Evolutionary conservation across 441 rosid genomes (phyloP), one percentile per base, ranked within the genome.

Genomic region (Bocquillonia castaneifolia): DNA sequence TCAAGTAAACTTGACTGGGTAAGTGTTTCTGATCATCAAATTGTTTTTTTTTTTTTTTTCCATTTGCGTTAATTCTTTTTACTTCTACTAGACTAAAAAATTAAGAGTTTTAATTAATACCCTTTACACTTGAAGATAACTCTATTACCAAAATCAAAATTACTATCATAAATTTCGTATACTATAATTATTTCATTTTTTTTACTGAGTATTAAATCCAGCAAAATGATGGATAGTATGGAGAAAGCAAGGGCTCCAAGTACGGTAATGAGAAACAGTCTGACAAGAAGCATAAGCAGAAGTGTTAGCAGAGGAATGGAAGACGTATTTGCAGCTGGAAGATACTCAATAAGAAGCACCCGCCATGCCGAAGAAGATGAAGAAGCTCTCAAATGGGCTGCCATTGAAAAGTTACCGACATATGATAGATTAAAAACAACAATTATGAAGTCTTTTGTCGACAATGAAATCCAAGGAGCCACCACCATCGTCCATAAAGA

Each of bases 371-470:
- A 88, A 50, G 85, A 82, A 69, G 97, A 91, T n/a, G 93, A 91
- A 75, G 97, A 91, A 69, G 93, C 93, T 57, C 86, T 91, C 3
- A 91, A 80, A 81, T 91, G 97, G 97, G 97, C 96, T 8, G 96
- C 96, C 8, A 87, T 91, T 20, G 97, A 91, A 81, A 89, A 80
- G 59, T 73, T 91, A 29, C 97, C 97, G 0, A 91, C 96, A 0
- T 89, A 86, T 68, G 85, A 80, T 48, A 83, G 97, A 42, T 66
- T 89, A 36, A 84, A 89, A 36, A 91, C 91, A 23, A 84, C 85
- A 34, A 76, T 91, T 72, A 79, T 91, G 76, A 75, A 84, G 1
- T 71, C 90, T 6, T 68, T 72, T 0, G 37, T 69, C 0, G 90
- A 88, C 5, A 51, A 72, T 10, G n/a, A n/a, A n/a, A n/a, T n/a